phyloP scores from a whole-genome alignment of 2,329 filamentous ascomycete species.

The Aphanoascus verrucosus region DNA sequence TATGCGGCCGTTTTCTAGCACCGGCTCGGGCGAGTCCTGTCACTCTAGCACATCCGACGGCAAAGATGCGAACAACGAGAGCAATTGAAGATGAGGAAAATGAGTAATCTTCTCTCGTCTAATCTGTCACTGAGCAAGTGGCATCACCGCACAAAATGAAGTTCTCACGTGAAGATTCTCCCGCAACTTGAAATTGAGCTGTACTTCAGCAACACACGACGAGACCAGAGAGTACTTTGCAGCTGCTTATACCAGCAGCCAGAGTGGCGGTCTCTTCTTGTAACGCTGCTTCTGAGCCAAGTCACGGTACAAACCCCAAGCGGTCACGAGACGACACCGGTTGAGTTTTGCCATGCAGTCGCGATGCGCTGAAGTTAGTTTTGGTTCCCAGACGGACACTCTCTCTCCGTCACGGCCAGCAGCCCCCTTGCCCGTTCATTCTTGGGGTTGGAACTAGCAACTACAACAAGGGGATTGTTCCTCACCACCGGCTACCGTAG shows the following conservation, averaged over 20 bases:
- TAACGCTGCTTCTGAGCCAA: neutral
- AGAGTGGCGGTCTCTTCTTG: neutral
- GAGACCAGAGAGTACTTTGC: neutral
- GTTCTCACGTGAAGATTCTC: slow-evolving; percentile 6
- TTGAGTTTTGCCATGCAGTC: neutral
- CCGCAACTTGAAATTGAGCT: neutral
- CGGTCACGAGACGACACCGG: slow-evolving; percentile 1
- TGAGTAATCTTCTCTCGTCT: neutral
- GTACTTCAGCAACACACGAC: neutral
- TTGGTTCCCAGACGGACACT: slow-evolving; percentile 1
- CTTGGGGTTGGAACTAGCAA: neutral
- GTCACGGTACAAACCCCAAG: neutral
- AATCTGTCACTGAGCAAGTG: neutral
- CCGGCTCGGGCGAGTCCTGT: neutral
- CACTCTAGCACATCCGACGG: neutral
- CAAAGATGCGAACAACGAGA: neutral
- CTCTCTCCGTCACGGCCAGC: slow-evolving; percentile 3
- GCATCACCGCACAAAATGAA: neutral
- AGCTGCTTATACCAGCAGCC: neutral
- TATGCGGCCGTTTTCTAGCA: neutral
- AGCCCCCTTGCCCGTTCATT: neutral
- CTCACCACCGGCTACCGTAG: neutral
- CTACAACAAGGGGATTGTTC: neutral
- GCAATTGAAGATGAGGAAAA: neutral
- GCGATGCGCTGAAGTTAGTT: neutral